phyloP scores from a whole-genome alignment of 306 rosid species.

The Begonia fuchsioides region DNA sequence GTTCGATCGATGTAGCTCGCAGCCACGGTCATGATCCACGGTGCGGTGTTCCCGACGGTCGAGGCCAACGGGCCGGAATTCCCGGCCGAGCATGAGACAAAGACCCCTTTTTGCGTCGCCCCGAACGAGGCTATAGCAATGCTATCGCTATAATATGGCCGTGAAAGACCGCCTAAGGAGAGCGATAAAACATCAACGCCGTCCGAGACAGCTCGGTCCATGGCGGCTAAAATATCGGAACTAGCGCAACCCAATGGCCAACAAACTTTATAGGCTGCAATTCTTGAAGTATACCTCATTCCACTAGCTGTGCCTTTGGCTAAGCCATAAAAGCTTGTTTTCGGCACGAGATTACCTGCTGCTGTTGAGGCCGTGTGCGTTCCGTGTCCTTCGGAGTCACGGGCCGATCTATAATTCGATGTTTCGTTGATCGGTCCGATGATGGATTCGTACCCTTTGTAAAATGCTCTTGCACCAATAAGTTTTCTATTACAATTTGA shows the following conservation, averaged over 20 bases:
- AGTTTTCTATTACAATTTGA: constrained; percentile 54
- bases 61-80: constrained; percentile 51
- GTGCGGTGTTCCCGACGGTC: constrained; percentile 39
- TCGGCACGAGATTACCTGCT: constrained; percentile 30
- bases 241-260: constrained; percentile 53
- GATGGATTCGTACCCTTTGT: constrained; percentile 41
- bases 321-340: constrained; percentile 30
- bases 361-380: constrained; percentile 77
- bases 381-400: constrained; percentile 59
- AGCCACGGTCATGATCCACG: constrained; percentile 74
- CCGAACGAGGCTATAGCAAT: constrained; percentile 59
- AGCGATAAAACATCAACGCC: constrained; percentile 64
- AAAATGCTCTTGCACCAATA: constrained; percentile 46
- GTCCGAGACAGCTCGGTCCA: constrained; percentile 52
- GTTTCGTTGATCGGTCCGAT: constrained; percentile 36
- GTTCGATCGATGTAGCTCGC: constrained; percentile 60
- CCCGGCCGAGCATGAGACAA: constrained; percentile 64
- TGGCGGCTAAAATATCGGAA: constrained; percentile 51
- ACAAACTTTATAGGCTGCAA: constrained; percentile 62
- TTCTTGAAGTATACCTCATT: constrained; percentile 49
- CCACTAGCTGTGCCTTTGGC: constrained; percentile 48
- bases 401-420: constrained; percentile 29
- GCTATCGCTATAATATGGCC: constrained; percentile 28
- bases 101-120: constrained; percentile 37
- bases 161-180: constrained; percentile 43